phyloP scores from a whole-genome alignment of 495 filamentous ascomycete genomes.

The Durotheca rogersii region DNA sequence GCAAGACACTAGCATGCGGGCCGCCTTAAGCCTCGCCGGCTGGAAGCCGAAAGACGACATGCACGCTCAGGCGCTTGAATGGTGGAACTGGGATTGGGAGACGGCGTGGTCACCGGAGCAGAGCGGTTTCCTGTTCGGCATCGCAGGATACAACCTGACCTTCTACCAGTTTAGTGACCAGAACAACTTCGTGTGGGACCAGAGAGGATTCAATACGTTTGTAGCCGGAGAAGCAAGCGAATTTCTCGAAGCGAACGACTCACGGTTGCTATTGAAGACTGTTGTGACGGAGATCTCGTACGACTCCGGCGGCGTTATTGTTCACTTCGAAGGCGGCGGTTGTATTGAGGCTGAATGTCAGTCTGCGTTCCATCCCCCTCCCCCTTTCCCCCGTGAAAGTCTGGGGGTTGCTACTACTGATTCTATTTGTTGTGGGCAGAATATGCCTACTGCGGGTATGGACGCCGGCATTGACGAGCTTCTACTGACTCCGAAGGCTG shows the following conservation, averaged over 20 bases:
- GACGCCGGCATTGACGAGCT: neutral
- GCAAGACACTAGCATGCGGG: conserved; percentile 63
- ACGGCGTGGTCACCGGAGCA: conserved; percentile 50
- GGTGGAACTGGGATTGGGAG: conserved; percentile 58
- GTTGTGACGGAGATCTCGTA: conserved; percentile 62
- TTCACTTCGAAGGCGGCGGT: conserved; percentile 55
- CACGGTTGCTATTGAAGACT: conserved; percentile 60
- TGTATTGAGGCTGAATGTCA: conserved; percentile 59
- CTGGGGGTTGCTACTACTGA: conserved; percentile 19
- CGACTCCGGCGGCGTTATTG: conserved; percentile 53
- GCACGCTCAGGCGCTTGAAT: conserved; percentile 62
- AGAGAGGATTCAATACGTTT: conserved; percentile 65
- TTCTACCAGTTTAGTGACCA: conserved; percentile 49
- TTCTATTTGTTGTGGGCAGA: neutral
- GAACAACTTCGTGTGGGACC: conserved; percentile 69
- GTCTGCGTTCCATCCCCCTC: conserved; percentile 58
- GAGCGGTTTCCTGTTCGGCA: conserved; percentile 32
- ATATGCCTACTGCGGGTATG: neutral
- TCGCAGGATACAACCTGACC: conserved; percentile 38
- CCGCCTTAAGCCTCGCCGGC: conserved; percentile 59
- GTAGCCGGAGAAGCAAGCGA: conserved; percentile 63
- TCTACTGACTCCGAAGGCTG: conserved; percentile 2
- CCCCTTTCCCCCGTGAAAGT: conserved; percentile 30
- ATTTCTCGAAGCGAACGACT: conserved; percentile 58
- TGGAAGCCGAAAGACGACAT: conserved; percentile 65